These are phyloP conservation scores for Nothophytophthora sp. DNA, from an alignment of 352 stramenopile species.

Conservation along the genomic window DNA sequence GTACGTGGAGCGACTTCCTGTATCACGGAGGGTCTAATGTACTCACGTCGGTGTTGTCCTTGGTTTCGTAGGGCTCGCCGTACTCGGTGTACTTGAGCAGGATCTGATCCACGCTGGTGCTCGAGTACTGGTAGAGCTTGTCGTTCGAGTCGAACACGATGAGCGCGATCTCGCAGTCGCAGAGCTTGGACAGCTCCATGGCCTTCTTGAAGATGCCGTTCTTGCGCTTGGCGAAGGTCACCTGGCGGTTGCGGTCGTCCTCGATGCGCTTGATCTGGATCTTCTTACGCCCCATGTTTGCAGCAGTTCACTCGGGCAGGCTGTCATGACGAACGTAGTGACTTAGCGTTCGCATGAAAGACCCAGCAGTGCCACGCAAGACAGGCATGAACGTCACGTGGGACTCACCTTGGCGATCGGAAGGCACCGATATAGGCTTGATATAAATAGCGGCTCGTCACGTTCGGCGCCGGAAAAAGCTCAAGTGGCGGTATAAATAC, in stretches of 20 bases:
- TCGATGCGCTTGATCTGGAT: constrained; percentile 90
- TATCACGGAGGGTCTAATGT: too few species aligned
- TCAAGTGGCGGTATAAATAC: too few species aligned
- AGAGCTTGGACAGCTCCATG: constrained; percentile 88
- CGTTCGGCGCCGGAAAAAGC: too few species aligned
- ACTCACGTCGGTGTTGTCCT: constrained; percentile 84
- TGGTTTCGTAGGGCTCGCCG: constrained; percentile 78
- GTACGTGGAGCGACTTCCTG: too few species aligned
- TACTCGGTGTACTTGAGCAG: constrained; percentile 89
- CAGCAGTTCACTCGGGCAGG: background rate
- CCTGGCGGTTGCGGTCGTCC: constrained; percentile 82
- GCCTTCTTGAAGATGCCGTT: constrained; percentile 88
- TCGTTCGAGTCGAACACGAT: constrained; percentile 90
- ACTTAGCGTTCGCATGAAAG: too few species aligned
- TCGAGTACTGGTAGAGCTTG: constrained; percentile 87
- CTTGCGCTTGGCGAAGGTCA: constrained; percentile 87
- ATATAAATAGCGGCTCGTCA: too few species aligned
- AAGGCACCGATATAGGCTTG: too few species aligned
- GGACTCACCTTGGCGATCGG: too few species aligned
- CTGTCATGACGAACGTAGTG: too few species aligned
- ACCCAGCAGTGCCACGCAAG: too few species aligned
- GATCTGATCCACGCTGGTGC: constrained; percentile 81
- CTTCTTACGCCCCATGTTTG: constrained; percentile 84
- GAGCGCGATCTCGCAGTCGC: constrained; percentile 84
- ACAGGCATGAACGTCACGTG: too few species aligned